Conservation (phyloP, 2,329 filamentous ascomycete genomes). For the Claviceps sp. region DNA sequence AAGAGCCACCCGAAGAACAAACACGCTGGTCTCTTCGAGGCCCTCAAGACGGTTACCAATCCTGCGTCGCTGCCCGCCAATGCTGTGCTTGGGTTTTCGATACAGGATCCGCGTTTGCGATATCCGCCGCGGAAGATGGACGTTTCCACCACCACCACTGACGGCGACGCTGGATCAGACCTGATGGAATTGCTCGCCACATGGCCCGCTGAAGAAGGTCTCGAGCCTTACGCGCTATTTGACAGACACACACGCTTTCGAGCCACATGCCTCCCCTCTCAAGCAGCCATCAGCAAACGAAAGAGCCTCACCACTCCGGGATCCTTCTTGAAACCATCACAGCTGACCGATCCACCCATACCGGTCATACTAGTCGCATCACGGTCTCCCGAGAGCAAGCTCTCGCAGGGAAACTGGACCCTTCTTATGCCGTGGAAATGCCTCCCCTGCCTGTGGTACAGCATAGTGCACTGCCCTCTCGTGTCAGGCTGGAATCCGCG, state of each 20-base stretch:
- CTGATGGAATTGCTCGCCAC: constrained; percentile 48
- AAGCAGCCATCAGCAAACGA: constrained; percentile 70
- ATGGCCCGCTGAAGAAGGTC: constrained; percentile 51
- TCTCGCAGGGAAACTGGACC: constrained; percentile 61
- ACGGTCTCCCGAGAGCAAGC: constrained; percentile 31
- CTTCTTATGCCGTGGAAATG: constrained; percentile 84
- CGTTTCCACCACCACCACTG: constrained; percentile 18
- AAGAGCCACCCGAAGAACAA: constrained; percentile 15
- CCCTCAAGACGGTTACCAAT: constrained; percentile 48
- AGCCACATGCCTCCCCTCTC: constrained; percentile 55
- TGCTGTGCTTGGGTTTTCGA: constrained; percentile 56
- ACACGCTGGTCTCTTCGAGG: constrained; percentile 36
- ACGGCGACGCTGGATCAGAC: constrained; percentile 13
- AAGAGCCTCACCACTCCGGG: constrained; percentile 53
- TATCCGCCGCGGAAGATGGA: constrained; percentile 54
- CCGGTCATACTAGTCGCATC: constrained; percentile 60
- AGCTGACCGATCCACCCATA: constrained; percentile 56
- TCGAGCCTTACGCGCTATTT: constrained; percentile 47
- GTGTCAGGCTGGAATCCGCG: constrained; percentile 67
- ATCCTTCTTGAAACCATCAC: constrained; percentile 37
- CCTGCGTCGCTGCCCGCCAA: constrained; percentile 56
- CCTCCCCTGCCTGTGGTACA: constrained; percentile 74
- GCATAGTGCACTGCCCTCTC: constrained; percentile 68
- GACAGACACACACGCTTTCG: constrained; percentile 50
- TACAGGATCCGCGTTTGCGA: constrained; percentile 66